Conservation (phyloP, 2,329 filamentous ascomycete genomes). For the Fusarium mundagurra region DNA sequence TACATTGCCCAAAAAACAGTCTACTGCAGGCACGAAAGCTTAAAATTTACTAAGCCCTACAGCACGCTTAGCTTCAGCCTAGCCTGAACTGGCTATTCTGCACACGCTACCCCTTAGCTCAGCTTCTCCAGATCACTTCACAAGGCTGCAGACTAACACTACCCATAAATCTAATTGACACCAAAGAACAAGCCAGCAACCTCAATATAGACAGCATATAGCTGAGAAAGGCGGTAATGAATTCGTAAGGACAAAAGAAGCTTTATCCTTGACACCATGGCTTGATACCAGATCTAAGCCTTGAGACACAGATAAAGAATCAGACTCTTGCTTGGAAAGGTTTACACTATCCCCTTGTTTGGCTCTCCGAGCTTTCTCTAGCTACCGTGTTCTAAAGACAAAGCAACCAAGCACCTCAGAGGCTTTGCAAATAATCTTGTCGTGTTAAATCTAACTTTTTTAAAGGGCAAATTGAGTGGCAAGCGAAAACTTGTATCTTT, state of each 20-base stretch:
- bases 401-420: fast-evolving
- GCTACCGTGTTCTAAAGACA: too few species aligned
- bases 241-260: fast-evolving
- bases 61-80: fast-evolving
- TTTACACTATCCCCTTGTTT: fast-evolving
- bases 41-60: not conserved
- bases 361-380: too few species aligned
- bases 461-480: not conserved
- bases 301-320: fast-evolving
- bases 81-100: not conserved
- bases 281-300: fast-evolving
- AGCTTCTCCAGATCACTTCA: not conserved
- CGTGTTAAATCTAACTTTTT: not conserved
- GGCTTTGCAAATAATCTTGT: fast-evolving
- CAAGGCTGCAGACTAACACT: not conserved
- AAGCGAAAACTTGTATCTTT: fast-evolving
- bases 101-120: not conserved
- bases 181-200: fast-evolving
- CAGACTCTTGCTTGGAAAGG: not conserved
- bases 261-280: fast-evolving
- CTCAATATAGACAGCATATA: fast-evolving
- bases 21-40: not conserved
- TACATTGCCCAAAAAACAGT: not conserved
- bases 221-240: not conserved
- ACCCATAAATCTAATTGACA: too few species aligned